phyloP scores from a whole-genome alignment of 2,329 filamentous ascomycete genomes.

The Piedraia hortae region DNA sequence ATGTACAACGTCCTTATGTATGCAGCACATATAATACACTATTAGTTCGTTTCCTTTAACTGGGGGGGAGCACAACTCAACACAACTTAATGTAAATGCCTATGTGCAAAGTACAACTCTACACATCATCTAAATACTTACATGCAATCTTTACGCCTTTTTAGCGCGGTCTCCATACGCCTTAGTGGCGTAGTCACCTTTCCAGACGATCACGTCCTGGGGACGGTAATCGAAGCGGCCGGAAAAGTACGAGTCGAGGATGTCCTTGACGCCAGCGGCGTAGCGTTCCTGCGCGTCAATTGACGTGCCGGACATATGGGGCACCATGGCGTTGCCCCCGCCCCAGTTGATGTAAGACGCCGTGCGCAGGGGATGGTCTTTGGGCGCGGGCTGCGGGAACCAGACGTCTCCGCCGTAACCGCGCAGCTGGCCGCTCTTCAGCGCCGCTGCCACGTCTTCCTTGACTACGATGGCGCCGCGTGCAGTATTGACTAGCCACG shows the following conservation, averaged over 20 bases:
- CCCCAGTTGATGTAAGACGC: slow-evolving; percentile 73
- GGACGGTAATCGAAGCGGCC: slow-evolving; percentile 68
- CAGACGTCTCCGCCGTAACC: slow-evolving; percentile 77
- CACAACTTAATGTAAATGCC: too few relatives aligned
- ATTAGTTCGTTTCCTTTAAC: too few relatives aligned
- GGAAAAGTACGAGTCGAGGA: slow-evolving; percentile 72
- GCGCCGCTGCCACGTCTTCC: slow-evolving; percentile 85
- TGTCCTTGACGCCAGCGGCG: slow-evolving; percentile 39
- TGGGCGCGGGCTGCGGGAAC: slow-evolving; percentile 91
- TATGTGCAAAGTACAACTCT: too few relatives aligned
- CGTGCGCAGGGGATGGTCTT: slow-evolving; percentile 75
- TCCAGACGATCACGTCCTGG: slow-evolving; percentile 71
- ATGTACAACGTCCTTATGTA: too few relatives aligned
- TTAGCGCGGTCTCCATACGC: slow-evolving; percentile 45
- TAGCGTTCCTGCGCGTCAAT: slow-evolving; percentile 76
- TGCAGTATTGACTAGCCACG: slow-evolving; percentile 95
- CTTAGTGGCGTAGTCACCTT: slow-evolving; percentile 85
- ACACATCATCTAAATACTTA: too few relatives aligned
- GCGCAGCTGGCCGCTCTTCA: slow-evolving; percentile 73
- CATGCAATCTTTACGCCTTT: slow-evolving; percentile 2
- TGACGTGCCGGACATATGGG: slow-evolving; percentile 97
- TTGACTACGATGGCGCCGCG: slow-evolving; percentile 98
- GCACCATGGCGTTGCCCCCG: slow-evolving; percentile 94
- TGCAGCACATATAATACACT: too few relatives aligned
- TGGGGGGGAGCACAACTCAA: too few relatives aligned